These are phyloP conservation scores for Globisporangium alternatum DNA, from an alignment of 352 stramenopile species.

Conservation along the genomic window DNA sequence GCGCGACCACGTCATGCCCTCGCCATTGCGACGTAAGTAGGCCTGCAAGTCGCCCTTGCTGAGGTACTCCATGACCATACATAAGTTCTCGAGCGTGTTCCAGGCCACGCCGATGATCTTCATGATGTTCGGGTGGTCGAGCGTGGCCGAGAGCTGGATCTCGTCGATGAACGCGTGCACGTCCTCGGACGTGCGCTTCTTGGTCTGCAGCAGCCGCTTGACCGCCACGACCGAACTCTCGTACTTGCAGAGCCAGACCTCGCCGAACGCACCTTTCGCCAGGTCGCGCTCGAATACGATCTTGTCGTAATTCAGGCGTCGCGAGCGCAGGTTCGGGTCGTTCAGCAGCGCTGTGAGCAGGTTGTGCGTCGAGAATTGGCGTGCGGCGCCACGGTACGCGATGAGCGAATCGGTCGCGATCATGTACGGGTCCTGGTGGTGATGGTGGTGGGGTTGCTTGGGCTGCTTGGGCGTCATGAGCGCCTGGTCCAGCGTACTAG, in stretches of 20 bases:
- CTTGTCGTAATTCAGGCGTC: slow-evolving; percentile 38
- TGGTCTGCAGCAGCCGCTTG: slow-evolving; percentile 45
- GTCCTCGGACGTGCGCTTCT: slow-evolving; percentile 27
- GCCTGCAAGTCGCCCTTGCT: slow-evolving; percentile 39
- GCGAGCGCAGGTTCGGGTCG: slow-evolving; percentile 30
- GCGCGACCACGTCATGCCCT: slow-evolving; percentile 14
- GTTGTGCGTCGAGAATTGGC: slow-evolving; percentile 13
- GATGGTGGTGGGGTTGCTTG: not conserved
- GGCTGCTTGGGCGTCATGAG: slow-evolving; percentile 9
- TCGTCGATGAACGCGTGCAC: slow-evolving; percentile 40
- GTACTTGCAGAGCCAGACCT: slow-evolving; percentile 49
- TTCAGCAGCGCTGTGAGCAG: slow-evolving; percentile 24
- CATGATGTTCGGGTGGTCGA: slow-evolving; percentile 51
- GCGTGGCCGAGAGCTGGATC: slow-evolving; percentile 35
- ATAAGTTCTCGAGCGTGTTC: slow-evolving; percentile 50
- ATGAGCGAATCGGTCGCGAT: slow-evolving; percentile 15
- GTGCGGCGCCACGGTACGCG: slow-evolving; percentile 13
- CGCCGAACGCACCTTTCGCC: slow-evolving; percentile 44
- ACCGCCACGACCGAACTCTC: slow-evolving; percentile 38
- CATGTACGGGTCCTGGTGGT: slow-evolving; percentile 15
- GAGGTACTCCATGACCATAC: slow-evolving; percentile 53
- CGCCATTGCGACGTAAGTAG: slow-evolving; percentile 28
- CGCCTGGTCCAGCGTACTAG: slow-evolving; percentile 6
- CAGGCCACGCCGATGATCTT: slow-evolving; percentile 48
- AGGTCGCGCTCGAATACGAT: slow-evolving; percentile 39